Evolutionary conservation across 441 rosid species (phyloP).

Genomic region (Populus trichocarpa): DNA sequence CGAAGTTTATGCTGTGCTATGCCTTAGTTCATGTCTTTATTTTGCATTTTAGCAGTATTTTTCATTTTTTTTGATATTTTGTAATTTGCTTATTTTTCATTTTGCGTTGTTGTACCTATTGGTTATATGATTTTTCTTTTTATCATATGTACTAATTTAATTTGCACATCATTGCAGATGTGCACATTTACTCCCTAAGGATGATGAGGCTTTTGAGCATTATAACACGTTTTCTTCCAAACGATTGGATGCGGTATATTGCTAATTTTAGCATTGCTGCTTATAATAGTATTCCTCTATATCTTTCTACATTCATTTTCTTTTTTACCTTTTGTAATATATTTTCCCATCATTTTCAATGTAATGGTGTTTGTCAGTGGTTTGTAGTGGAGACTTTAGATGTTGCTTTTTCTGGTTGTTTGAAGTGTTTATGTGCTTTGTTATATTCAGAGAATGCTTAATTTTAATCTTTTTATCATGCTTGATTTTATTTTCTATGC

Average conservation of each 20-base stretch:
- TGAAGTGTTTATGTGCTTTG: background rate
- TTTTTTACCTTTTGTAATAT: too few species aligned
- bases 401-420: background rate
- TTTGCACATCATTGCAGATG: constrained; percentile 46
- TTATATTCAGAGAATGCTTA: background rate
- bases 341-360: background rate
- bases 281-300: background rate
- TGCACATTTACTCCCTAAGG: constrained; percentile 93
- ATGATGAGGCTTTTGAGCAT: constrained; percentile 89
- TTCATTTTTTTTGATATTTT: background rate
- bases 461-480: background rate
- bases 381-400: background rate
- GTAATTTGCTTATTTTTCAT: background rate
- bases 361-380: background rate
- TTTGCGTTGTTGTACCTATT: background rate
- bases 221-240: constrained; percentile 65
- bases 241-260: constrained; percentile 88
- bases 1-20: too few species aligned
- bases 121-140: background rate
- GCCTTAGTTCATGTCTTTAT: background rate
- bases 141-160: constrained; percentile 1
- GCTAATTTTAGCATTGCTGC: background rate
- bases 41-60: background rate
- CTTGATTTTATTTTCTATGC: background rate
- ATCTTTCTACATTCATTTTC: background rate